phyloP scores from a whole-genome alignment of 2,329 filamentous ascomycete genomes.

The Anisogramma anomala region DNA sequence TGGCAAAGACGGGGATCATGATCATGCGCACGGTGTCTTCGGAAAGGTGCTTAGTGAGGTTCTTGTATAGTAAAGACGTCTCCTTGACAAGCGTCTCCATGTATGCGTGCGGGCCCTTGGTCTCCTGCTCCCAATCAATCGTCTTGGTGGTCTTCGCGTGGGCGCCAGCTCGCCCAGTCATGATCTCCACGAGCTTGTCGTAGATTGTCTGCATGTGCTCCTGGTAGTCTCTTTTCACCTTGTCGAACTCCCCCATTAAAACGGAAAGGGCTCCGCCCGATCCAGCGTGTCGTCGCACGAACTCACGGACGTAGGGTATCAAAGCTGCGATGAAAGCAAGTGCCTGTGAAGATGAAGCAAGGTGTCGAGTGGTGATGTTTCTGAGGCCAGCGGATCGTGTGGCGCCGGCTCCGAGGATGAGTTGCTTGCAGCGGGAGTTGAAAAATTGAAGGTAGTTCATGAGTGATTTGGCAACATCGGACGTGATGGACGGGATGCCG shows the following conservation, averaged over 20 bases:
- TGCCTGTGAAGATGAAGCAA: slow-evolving; percentile 83
- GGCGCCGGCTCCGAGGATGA: slow-evolving; percentile 89
- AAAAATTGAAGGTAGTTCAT: slow-evolving; percentile 84
- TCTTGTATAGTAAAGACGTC: slow-evolving; percentile 72
- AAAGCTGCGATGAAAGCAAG: slow-evolving; percentile 78
- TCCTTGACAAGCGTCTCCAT: slow-evolving; percentile 85
- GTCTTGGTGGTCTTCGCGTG: slow-evolving; percentile 66
- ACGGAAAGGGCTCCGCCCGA: slow-evolving; percentile 39
- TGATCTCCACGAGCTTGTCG: slow-evolving; percentile 87
- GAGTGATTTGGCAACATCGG: slow-evolving; percentile 67
- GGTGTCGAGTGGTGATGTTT: slow-evolving; percentile 92
- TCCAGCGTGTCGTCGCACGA: slow-evolving; percentile 64
- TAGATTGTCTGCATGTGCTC: slow-evolving; percentile 87
- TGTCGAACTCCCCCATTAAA: slow-evolving; percentile 78
- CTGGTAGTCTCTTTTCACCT: slow-evolving; percentile 68
- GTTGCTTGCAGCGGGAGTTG: slow-evolving; percentile 90
- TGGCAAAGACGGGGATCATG: slow-evolving; percentile 73
- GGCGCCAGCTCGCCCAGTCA: slow-evolving; percentile 62
- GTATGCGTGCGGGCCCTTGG: slow-evolving; percentile 48
- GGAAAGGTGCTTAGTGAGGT: slow-evolving; percentile 69
- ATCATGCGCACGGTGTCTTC: slow-evolving; percentile 69
- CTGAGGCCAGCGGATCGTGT: slow-evolving; percentile 80
- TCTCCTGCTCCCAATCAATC: slow-evolving; percentile 52
- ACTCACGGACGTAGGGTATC: slow-evolving; percentile 83
- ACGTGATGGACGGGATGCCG: slow-evolving; percentile 78